These are phyloP conservation scores for Starmerella ratchasimensis DNA, from an alignment of 805 yeast species.

Conservation along the genomic window DNA sequence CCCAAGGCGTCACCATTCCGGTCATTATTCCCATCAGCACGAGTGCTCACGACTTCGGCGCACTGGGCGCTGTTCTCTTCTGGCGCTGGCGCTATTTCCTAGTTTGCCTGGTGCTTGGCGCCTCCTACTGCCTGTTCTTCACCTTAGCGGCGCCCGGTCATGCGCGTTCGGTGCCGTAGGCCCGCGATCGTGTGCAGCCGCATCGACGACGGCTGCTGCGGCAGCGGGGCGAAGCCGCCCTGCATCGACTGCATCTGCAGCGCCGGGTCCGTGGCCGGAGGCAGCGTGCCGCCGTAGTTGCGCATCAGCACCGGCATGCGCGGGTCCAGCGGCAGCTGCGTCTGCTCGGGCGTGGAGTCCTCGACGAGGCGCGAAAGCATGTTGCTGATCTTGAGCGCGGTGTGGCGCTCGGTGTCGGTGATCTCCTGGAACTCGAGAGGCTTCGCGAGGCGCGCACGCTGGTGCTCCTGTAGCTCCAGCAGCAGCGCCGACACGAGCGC, in stretches of 20 bases:
- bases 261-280: constrained; percentile 26
- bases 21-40: too few relatives aligned
- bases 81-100: too few relatives aligned
- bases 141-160: constrained; percentile 1
- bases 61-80: too few relatives aligned
- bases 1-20: too few relatives aligned
- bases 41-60: too few relatives aligned
- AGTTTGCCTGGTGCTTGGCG: too few relatives aligned
- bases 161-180: constrained; percentile 1
- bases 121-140: too few relatives aligned
- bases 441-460: constrained; percentile 33
- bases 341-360: constrained; percentile 21
- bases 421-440: constrained; percentile 19
- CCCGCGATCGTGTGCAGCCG: constrained; percentile 10
- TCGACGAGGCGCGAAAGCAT: constrained; percentile 33
- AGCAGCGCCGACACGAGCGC: constrained; percentile 33
- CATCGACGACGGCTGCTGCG: constrained; percentile 2
- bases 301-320: constrained; percentile 55
- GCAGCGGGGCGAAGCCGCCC: background rate
- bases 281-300: constrained; percentile 67
- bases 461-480: constrained; percentile 36
- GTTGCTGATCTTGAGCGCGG: constrained; percentile 27
- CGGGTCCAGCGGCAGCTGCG: constrained; percentile 19
- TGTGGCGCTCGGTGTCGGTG: constrained; percentile 24
- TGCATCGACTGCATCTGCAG: constrained; percentile 4